Conservation (phyloP, 106 monocot genomes). For the Phalaenopsis equestris region DNA sequence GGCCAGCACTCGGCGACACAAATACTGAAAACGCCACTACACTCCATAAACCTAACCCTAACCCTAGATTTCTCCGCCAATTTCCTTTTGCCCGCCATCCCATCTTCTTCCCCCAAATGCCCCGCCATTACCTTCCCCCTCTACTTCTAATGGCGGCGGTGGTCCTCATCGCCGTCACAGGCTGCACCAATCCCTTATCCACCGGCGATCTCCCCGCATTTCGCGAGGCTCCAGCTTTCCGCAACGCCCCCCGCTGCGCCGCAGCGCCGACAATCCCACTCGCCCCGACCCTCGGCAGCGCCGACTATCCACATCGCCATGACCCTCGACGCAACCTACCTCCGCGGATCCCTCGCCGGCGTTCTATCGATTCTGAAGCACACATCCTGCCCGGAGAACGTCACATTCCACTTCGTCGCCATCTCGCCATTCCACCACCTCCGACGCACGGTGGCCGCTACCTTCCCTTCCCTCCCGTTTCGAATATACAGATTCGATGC, state of each 20-base stretch:
- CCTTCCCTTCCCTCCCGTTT: slow-evolving; percentile 60
- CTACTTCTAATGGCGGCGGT: not conserved
- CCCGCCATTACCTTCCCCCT: not conserved
- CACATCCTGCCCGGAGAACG: slow-evolving; percentile 52
- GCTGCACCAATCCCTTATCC: not conserved
- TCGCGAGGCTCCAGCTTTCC: slow-evolving; percentile 61
- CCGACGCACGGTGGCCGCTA: slow-evolving; percentile 24
- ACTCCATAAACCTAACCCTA: not conserved
- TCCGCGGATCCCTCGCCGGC: slow-evolving; percentile 73
- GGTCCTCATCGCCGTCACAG: not conserved
- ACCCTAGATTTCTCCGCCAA: not conserved
- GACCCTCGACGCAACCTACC: slow-evolving; percentile 89
- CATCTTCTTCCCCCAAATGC: not conserved
- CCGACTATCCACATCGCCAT: slow-evolving; percentile 65
- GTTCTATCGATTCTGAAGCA: slow-evolving; percentile 56
- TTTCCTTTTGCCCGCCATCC: not conserved
- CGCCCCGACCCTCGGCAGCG: slow-evolving; percentile 68
- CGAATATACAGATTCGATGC: slow-evolving; percentile 61
- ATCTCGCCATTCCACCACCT: slow-evolving; percentile 15
- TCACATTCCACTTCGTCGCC: slow-evolving; percentile 55
- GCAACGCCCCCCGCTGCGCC: slow-evolving; percentile 41
- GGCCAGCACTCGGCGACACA: not conserved
- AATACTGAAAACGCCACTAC: no score
- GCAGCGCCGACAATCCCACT: slow-evolving; percentile 40
- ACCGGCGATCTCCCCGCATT: slow-evolving; percentile 23